Evolutionary conservation across 1,284 basidiomycete species (phyloP).

Genomic region (Cryptococcus sp.): DNA sequence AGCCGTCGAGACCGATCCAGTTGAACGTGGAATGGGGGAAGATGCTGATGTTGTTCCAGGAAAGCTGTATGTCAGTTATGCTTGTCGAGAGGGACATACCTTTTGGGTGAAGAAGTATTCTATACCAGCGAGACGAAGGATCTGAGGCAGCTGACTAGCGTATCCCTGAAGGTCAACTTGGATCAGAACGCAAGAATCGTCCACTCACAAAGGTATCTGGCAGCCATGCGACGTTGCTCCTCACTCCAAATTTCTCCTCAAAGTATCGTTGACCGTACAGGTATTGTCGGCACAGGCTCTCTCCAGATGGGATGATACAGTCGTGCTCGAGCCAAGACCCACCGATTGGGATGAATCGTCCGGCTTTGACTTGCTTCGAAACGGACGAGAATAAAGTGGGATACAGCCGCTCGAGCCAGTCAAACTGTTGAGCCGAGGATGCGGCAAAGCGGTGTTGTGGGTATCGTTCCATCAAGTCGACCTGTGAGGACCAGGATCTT

Average conservation of each 20-base stretch:
- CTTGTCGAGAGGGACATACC: constrained; percentile 44
- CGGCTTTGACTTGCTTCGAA: constrained; percentile 64
- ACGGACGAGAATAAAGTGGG: constrained; percentile 76
- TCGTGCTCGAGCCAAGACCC: constrained; percentile 61
- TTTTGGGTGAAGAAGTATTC: constrained; percentile 96
- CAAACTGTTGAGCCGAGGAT: constrained; percentile 86
- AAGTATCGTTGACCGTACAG: constrained; percentile 84
- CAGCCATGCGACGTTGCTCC: constrained; percentile 52
- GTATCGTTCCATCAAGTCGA: constrained; percentile 92
- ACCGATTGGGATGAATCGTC: constrained; percentile 56
- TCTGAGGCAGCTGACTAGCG: constrained; percentile 77
- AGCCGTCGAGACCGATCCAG: constrained; percentile 80
- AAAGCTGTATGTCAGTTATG: neutral
- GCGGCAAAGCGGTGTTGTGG: constrained; percentile 89
- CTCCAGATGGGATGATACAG: constrained; percentile 80
- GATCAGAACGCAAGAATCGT: no score
- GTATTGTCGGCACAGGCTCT: constrained; percentile 78
- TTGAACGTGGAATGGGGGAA: constrained; percentile 93
- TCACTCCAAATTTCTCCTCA: constrained; percentile 65
- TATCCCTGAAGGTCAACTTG: constrained; percentile 49
- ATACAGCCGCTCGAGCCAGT: constrained; percentile 87
- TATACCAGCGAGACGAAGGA: constrained; percentile 78
- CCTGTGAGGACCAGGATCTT: constrained; percentile 75
- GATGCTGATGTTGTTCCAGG: constrained; percentile 50
- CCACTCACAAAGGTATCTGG: constrained; percentile 64